Conservation (phyloP, 306 rosid species). For the Pachyrhizus erosus region DNA sequence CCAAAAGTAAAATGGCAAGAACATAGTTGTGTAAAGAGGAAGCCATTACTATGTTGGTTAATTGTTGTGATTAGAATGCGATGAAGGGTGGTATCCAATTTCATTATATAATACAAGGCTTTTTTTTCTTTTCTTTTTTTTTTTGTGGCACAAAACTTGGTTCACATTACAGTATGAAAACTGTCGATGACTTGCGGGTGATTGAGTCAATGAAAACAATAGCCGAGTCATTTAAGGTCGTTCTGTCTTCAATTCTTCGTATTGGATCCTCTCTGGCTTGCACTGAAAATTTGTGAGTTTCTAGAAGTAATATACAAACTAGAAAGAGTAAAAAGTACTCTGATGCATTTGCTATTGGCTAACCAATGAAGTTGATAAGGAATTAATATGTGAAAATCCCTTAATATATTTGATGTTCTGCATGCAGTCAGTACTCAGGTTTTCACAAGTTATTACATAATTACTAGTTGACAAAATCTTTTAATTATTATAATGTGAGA, state of each 20-base stretch:
- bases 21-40: neutral
- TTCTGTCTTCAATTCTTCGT: neutral
- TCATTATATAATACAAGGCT: neutral
- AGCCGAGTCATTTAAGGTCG: neutral
- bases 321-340: neutral
- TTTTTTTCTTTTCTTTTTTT: neutral
- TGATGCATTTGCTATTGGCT: too few species aligned
- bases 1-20: slow-evolving; percentile 37
- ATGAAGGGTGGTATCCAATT: neutral
- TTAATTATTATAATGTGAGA: too few species aligned
- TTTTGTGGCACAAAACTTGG: neutral
- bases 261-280: neutral
- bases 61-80: neutral
- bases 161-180: neutral
- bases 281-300: neutral
- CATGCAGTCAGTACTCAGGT: too few species aligned
- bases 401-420: too few species aligned
- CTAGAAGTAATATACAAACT: neutral
- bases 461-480: too few species aligned
- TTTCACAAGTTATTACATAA: too few species aligned
- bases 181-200: slow-evolving; percentile 14
- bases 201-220: slow-evolving; percentile 31
- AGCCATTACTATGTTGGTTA: slow-evolving; percentile 25
- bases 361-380: too few species aligned
- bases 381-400: too few species aligned